Percentiles rank a stretch among this genome's conserved stretches.
These are phyloP conservation scores for Phytophthora europaea DNA, from an alignment of 352 stramenopile species.

Conservation along the genomic window DNA sequence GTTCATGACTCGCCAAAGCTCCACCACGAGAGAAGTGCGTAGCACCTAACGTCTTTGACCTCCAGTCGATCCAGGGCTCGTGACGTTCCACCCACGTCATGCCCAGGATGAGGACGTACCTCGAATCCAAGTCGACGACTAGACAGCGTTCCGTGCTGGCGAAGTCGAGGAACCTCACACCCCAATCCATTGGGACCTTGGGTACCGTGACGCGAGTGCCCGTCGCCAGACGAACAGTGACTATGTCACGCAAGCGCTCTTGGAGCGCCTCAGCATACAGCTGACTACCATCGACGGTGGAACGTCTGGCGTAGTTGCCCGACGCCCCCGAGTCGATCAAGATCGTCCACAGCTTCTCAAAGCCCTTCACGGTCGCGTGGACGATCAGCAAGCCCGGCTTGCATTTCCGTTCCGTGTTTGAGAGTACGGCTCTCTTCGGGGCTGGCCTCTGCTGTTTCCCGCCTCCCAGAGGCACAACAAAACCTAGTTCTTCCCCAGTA, in stretches of 20 bases:
- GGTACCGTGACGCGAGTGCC: too few relatives aligned
- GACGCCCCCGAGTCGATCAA: slow-evolving; percentile 8
- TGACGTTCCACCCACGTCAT: slow-evolving; percentile 27
- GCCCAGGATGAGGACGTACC: slow-evolving; percentile 31
- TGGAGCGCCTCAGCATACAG: background rate
- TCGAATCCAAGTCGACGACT: slow-evolving; percentile 20
- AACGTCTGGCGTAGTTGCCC: slow-evolving; percentile 3
- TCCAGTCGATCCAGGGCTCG: slow-evolving; percentile 26
- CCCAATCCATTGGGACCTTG: slow-evolving; percentile 13
- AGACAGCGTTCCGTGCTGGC: slow-evolving; percentile 11
- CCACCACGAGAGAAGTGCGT: slow-evolving; percentile 2
- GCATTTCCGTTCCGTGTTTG: background rate
- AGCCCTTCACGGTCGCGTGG: too few relatives aligned
- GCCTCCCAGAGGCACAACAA: too few relatives aligned
- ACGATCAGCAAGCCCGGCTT: slow-evolving; percentile 15
- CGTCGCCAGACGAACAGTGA: background rate
- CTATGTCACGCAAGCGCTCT: background rate
- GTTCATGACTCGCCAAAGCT: slow-evolving; percentile 16
- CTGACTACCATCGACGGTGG: background rate
- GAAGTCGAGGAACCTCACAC: slow-evolving; percentile 17
- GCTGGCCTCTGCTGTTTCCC: too few relatives aligned
- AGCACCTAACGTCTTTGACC: slow-evolving; percentile 2
- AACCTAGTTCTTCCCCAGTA: too few relatives aligned
- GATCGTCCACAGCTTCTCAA: background rate
- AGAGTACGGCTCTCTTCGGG: background rate